Conservation (phyloP, 306 rosid species). For the Quercus dentata region DNA sequence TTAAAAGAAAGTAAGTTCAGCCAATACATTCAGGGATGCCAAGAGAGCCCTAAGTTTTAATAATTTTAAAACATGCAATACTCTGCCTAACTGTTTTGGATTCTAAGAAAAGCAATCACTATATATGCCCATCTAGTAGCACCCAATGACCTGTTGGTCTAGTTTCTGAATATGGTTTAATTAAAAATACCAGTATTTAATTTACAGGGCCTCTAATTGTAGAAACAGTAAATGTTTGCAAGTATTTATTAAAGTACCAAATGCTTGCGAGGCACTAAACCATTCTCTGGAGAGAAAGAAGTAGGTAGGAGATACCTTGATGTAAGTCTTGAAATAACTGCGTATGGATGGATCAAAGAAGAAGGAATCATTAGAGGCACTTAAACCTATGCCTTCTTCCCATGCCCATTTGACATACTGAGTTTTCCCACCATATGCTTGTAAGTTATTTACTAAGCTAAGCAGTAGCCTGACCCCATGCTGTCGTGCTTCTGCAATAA, state of each 20-base stretch:
- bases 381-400: constrained; percentile 91
- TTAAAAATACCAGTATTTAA: too few relatives aligned
- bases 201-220: too few relatives aligned
- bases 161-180: too few relatives aligned
- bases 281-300: not conserved
- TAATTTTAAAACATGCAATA: constrained; percentile 6
- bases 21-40: not conserved
- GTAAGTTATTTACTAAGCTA: constrained; percentile 87
- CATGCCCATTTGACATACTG: constrained; percentile 98
- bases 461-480: constrained; percentile 85
- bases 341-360: constrained; percentile 91
- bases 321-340: constrained; percentile 71
- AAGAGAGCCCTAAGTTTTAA: not conserved
- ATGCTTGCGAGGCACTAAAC: not conserved
- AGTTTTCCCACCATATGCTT: constrained; percentile 93
- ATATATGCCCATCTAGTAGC: not conserved
- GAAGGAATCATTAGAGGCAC: constrained; percentile 95
- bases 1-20: not conserved
- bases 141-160: not conserved
- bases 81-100: not conserved
- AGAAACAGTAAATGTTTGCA: not conserved
- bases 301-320: constrained; percentile 51
- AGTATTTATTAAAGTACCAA: not conserved
- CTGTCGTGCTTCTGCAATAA: constrained; percentile 82
- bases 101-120: not conserved